Conservation (phyloP, 1,139 yeast genomes). For the Meyerozyma guilliermondii region DNA sequence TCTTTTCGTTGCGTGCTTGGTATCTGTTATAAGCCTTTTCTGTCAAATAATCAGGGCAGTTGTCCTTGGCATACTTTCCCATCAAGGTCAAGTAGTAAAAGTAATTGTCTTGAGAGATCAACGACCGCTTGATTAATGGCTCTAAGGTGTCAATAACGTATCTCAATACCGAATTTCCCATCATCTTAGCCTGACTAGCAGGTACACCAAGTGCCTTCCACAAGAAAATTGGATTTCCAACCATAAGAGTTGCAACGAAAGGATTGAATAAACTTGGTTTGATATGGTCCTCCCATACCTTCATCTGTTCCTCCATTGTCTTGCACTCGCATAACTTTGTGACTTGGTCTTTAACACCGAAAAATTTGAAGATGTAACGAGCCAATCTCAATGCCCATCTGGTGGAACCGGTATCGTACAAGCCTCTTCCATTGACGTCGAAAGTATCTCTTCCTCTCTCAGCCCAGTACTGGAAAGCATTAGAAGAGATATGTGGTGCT, state of each 20-base stretch:
- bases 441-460: constrained; percentile 58
- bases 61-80: constrained; percentile 56
- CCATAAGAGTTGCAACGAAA: constrained; percentile 56
- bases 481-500: constrained; percentile 69
- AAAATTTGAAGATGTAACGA: constrained; percentile 49
- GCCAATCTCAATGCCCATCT: constrained; percentile 80
- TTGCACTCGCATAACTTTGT: constrained; percentile 53
- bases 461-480: constrained; percentile 79
- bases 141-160: constrained; percentile 76
- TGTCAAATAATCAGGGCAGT: constrained; percentile 76
- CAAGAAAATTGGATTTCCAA: constrained; percentile 76
- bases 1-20: constrained; percentile 25
- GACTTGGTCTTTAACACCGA: constrained; percentile 51
- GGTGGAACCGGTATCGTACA: constrained; percentile 78
- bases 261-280: constrained; percentile 72
- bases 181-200: constrained; percentile 74
- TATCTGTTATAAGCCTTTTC: constrained; percentile 50
- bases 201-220: constrained; percentile 92
- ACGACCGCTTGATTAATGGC: constrained; percentile 60
- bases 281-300: constrained; percentile 57
- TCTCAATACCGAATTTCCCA: constrained; percentile 65
- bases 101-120: constrained; percentile 69
- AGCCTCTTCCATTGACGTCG: constrained; percentile 48
- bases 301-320: constrained; percentile 55
- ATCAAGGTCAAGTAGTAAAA: constrained; percentile 67